Evolutionary conservation across 108 stramenopile genomes (phyloP).

Genomic region (Schizochytrium sp.): DNA sequence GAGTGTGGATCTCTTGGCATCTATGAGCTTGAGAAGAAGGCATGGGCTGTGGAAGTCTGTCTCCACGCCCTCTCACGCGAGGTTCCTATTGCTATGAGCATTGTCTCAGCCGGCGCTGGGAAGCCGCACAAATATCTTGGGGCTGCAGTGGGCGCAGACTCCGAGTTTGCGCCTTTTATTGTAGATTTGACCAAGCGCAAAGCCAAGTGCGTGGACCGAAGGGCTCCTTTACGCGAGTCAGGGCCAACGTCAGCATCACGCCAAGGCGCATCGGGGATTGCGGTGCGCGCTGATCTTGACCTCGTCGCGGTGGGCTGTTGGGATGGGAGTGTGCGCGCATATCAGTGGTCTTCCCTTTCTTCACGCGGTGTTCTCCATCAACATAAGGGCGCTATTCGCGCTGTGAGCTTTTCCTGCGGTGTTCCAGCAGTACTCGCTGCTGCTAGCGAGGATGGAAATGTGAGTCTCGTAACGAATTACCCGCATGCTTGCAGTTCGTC

Average conservation of each 20-base stretch:
- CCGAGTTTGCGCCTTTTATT: neutral
- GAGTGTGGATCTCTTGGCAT: neutral
- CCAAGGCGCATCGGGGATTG: neutral
- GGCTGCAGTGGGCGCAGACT: neutral
- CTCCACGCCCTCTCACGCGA: neutral
- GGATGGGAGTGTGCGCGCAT: neutral
- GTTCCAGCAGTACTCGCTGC: neutral
- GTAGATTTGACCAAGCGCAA: neutral
- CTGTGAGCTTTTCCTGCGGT: neutral
- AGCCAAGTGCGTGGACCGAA: neutral
- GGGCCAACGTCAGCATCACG: neutral
- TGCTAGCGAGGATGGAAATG: neutral
- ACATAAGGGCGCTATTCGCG: neutral
- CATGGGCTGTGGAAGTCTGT: neutral
- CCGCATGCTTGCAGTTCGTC: no score
- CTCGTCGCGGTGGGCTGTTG: neutral
- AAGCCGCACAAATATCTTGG: neutral
- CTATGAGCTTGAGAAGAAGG: neutral
- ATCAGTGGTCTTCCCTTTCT: neutral
- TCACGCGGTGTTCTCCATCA: neutral
- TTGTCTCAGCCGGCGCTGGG: neutral
- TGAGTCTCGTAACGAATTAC: neutral
- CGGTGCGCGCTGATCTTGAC: neutral
- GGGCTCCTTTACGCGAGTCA: neutral
- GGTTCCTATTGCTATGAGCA: neutral